Percentiles rank a stretch among this genome's conserved stretches.
These are phyloP conservation scores for Magnolia officinalis DNA, from an alignment of 164 flowering plant species.

Conservation along the genomic window DNA sequence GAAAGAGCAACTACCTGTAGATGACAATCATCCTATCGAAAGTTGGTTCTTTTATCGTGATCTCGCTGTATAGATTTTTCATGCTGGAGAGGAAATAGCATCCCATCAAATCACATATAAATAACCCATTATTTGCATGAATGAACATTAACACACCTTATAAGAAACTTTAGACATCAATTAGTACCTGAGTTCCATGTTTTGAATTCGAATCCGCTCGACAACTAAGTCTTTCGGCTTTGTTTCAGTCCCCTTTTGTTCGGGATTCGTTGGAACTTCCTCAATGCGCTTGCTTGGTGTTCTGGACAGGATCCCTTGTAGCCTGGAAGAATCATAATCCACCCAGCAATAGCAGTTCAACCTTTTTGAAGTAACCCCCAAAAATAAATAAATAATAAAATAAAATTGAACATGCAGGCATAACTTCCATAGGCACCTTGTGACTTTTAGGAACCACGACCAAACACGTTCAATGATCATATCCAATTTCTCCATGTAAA, in stretches of 20 bases:
- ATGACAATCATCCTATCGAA: conserved; percentile 92
- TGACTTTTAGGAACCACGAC: conserved; percentile 54
- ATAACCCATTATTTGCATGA: background rate
- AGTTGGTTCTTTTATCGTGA: conserved; percentile 94
- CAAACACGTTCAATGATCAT: conserved; percentile 77
- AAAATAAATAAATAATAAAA: too few relatives aligned
- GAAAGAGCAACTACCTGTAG: conserved; percentile 56
- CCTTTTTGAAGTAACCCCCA: background rate
- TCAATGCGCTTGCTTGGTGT: conserved; percentile 30
- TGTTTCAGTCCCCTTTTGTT: conserved; percentile 44
- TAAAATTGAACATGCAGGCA: background rate
- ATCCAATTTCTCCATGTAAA: conserved; percentile 95
- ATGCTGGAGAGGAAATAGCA: conserved; percentile 37
- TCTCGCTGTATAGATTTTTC: conserved; percentile 53
- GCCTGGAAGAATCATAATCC: conserved; percentile 42
- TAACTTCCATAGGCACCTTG: conserved; percentile 37
- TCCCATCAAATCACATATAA: background rate
- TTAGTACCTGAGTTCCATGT: conserved; percentile 71
- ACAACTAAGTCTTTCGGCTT: conserved; percentile 50
- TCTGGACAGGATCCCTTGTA: conserved; percentile 42
- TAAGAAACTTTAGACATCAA: background rate
- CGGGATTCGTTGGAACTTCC: conserved; percentile 64
- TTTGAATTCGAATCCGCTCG: conserved; percentile 82
- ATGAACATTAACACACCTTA: background rate
- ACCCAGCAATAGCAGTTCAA: conserved; percentile 7